These are phyloP conservation scores for Lanzia echinophila DNA, from an alignment of 2,329 filamentous ascomycete genomes.

Conservation along the genomic window DNA sequence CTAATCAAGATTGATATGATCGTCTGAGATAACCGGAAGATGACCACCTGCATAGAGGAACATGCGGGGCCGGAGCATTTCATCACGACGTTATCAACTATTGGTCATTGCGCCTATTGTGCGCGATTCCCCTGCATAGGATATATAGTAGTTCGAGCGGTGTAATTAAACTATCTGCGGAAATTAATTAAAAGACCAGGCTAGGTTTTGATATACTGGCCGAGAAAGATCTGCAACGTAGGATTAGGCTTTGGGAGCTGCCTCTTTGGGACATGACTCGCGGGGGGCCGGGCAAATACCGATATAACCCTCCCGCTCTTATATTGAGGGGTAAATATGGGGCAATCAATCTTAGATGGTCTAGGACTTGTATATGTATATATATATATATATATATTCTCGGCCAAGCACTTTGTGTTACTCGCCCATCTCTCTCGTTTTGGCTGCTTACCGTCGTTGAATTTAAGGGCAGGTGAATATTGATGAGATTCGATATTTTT, in stretches of 20 bases:
- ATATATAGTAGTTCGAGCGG: background rate
- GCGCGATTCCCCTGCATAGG: conserved; percentile 1
- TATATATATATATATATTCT: background rate
- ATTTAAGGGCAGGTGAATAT: too few relatives aligned
- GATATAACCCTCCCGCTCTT: background rate
- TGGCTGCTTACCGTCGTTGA: too few relatives aligned
- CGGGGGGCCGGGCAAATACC: background rate
- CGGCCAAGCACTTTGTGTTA: background rate
- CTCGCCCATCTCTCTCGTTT: background rate
- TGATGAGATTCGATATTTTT: too few relatives aligned
- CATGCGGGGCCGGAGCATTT: background rate
- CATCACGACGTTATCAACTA: background rate
- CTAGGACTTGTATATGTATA: too few relatives aligned
- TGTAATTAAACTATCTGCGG: background rate
- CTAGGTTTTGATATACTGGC: background rate
- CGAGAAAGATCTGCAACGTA: background rate
- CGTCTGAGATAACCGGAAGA: background rate
- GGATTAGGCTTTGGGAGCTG: background rate
- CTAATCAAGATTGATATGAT: background rate
- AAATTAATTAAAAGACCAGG: background rate
- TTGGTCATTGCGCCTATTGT: background rate
- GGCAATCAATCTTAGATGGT: background rate
- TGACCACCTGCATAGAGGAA: conserved; percentile 1
- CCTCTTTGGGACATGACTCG: conserved; percentile 3
- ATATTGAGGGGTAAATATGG: background rate